These are phyloP conservation scores for Mycosarcoma maydis DNA, from an alignment of 1,284 basidiomycete species.

Conservation along the genomic window DNA sequence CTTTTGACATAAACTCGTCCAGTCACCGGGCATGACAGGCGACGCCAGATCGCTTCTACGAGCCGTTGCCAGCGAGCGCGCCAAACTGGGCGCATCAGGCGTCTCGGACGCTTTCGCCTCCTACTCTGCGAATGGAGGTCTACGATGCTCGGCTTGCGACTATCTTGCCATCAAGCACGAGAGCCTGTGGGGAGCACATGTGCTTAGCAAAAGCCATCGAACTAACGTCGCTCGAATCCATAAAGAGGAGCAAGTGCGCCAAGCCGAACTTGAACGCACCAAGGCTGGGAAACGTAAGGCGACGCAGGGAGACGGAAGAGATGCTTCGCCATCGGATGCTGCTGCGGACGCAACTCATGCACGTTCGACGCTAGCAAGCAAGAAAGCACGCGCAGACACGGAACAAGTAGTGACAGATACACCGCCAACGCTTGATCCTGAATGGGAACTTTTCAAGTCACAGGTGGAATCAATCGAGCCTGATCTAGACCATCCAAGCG, in stretches of 20 bases:
- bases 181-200: slow-evolving; percentile 51
- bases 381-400: slow-evolving; percentile 14
- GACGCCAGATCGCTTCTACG: slow-evolving; percentile 51
- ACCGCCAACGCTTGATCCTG: slow-evolving; percentile 32
- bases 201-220: slow-evolving; percentile 49
- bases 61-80: slow-evolving; percentile 36
- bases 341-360: neutral
- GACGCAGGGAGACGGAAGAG: neutral
- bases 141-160: slow-evolving; percentile 56
- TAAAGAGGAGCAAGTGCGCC: slow-evolving; percentile 24
- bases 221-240: slow-evolving; percentile 23
- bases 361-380: slow-evolving; percentile 5
- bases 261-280: slow-evolving; percentile 21
- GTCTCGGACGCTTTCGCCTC: slow-evolving; percentile 52
- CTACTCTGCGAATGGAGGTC: slow-evolving; percentile 34
- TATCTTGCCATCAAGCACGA: slow-evolving; percentile 55
- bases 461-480: slow-evolving; percentile 23
- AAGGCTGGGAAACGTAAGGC: slow-evolving; percentile 48
- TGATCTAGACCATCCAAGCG: neutral
- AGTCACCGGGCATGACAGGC: slow-evolving; percentile 14
- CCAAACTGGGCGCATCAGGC: slow-evolving; percentile 2
- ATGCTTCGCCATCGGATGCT: neutral
- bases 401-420: neutral
- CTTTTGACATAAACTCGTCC: neutral
- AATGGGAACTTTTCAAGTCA: slow-evolving; percentile 58